Evolutionary conservation across 176 grass and related monocot genomes (phyloP), one percentile per base, ranked within the genome.

Genomic region (Leersia perrieri): DNA sequence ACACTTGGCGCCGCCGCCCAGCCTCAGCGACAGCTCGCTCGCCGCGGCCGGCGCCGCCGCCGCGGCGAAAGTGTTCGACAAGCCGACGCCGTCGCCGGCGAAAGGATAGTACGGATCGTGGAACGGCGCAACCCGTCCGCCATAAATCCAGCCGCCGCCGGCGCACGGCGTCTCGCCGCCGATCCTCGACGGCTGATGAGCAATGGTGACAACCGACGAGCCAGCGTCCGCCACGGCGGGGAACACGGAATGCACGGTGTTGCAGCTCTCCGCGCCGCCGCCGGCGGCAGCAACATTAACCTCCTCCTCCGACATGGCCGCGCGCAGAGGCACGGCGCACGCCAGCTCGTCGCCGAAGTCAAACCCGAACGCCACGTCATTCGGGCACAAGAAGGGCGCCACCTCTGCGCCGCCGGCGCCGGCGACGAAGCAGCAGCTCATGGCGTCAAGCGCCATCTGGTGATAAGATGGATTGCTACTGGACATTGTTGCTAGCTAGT

Each of bases 21-120:
- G 83, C 61, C 89, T 80, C 15, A 92, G 82, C 26, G 86, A 85
- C 2, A 88, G 77, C 66, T 92, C 92, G 68, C 85, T 92, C 35
- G 77, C 84, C 33, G 78, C 76, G 16, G 74, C 22, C 53, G 53
- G 22, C n/a, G 53, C n/a, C 22, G 53, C 47, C 47, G 10, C 40
- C 1, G 58, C 68, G 44, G 74, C 20, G 42, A 79, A 68, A 5
- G 79, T 80, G 39, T 74, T 45, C 40, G 36, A 74, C 22, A 92
- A 74, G 66, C 32, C 78, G 35, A 67, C 65, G 75, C 66, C 79
- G 18, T 0, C n/a, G n/a, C n/a, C n/a, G n/a, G n/a, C 14, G 60
- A 9, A 12, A 75, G 44, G 67, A n/a, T 61, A 64, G 45, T 38
- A 85, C 14, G 87, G 69, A 45, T 80, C 72, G 26, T 62, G 80